Evolutionary conservation across 2,329 filamentous ascomycete species (phyloP).

Genomic region (Colletotrichum sp.): DNA sequence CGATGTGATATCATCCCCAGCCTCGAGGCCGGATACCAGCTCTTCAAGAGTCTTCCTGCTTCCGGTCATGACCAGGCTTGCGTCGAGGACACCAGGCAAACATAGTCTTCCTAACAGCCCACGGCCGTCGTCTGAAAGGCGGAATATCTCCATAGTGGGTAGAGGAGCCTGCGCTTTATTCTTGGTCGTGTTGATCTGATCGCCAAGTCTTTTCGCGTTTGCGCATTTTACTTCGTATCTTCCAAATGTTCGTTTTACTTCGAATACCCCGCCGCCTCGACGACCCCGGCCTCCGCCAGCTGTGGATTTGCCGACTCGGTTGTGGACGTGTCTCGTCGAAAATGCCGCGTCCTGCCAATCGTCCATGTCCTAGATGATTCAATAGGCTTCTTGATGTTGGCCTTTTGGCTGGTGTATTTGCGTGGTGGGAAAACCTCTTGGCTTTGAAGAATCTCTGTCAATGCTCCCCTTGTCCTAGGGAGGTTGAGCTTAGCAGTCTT

Average conservation of each 20-base stretch:
- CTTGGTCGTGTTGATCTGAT: fast-evolving
- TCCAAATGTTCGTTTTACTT: conserved; percentile 4
- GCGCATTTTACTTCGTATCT: conserved; percentile 9
- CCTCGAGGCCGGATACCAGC: background rate
- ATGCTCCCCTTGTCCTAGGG: background rate
- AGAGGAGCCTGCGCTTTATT: background rate
- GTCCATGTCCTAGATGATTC: background rate
- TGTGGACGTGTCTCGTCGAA: conserved; percentile 3
- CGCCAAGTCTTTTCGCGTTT: background rate
- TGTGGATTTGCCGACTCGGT: background rate
- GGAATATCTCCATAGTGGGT: background rate
- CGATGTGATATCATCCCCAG: background rate
- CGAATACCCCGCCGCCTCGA: background rate
- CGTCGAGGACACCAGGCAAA: background rate
- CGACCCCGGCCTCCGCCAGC: background rate
- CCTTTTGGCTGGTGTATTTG: background rate
- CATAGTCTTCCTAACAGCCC: background rate
- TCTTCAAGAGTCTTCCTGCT: background rate
- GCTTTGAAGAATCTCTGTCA: background rate
- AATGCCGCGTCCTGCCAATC: conserved; percentile 18
- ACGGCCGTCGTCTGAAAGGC: conserved; percentile 3
- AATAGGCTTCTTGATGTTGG: background rate
- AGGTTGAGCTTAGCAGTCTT: background rate
- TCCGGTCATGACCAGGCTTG: background rate
- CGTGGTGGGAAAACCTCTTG: fast-evolving